These are phyloP conservation scores for Leucogyrophana mollusca DNA, from an alignment of 768 basidiomycete species.

Conservation along the genomic window DNA sequence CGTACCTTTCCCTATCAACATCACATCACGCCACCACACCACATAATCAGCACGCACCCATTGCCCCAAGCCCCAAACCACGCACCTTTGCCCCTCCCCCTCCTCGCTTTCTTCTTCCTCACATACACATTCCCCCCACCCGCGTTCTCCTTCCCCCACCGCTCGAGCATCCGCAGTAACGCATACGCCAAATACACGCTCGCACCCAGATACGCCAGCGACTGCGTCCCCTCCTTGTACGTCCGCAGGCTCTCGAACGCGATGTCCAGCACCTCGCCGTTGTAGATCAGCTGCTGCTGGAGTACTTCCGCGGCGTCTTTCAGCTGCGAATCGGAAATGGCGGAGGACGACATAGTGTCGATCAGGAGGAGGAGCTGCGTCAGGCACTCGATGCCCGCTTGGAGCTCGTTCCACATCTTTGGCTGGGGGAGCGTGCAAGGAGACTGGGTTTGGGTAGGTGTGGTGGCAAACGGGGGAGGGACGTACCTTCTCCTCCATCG, in stretches of 20 bases:
- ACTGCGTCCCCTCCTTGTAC: slow-evolving; percentile 81
- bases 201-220: slow-evolving; percentile 80
- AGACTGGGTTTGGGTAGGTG: slow-evolving; percentile 8
- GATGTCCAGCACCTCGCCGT: slow-evolving; percentile 90
- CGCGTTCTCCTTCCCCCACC: slow-evolving; percentile 71
- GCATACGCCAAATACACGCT: slow-evolving; percentile 83
- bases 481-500: slow-evolving; percentile 89
- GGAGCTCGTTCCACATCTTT: slow-evolving; percentile 90
- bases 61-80: too few species aligned
- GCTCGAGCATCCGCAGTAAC: slow-evolving; percentile 87
- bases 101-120: slow-evolving; percentile 57
- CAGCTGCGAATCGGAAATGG: slow-evolving; percentile 40
- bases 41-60: too few species aligned
- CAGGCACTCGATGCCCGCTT: slow-evolving; percentile 91
- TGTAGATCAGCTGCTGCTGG: slow-evolving; percentile 91
- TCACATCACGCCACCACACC: too few species aligned
- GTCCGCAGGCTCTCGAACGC: slow-evolving; percentile 72
- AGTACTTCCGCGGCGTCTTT: slow-evolving; percentile 77
- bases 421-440: slow-evolving; percentile 50
- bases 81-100: too few species aligned
- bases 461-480: too few species aligned
- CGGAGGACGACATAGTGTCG: slow-evolving; percentile 70
- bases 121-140: slow-evolving; percentile 72
- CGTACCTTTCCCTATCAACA: slow-evolving; percentile 31
- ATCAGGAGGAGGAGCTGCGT: slow-evolving; percentile 89